Conservation (phyloP, 352 stramenopile genomes). For the Phytophthora fragariae region DNA sequence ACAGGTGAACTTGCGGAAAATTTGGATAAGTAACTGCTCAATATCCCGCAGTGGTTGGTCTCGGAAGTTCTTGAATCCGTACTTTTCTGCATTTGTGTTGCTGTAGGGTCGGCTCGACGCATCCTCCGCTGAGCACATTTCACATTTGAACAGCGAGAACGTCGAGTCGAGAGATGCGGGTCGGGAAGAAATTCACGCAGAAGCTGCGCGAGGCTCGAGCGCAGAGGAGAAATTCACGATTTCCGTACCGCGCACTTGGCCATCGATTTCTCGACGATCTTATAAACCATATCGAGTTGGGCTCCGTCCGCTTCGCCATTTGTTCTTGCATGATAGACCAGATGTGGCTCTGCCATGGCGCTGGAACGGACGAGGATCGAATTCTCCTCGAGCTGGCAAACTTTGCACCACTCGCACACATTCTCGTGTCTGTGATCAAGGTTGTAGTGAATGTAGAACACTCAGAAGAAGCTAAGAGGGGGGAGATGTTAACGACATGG, state of each 20-base stretch:
- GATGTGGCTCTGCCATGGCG: background rate
- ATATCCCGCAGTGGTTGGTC: too few species aligned
- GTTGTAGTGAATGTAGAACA: background rate
- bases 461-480: background rate
- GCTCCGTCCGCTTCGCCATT: background rate
- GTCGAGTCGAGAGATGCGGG: too few species aligned
- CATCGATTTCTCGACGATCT: background rate
- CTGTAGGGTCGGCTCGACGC: too few species aligned
- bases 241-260: background rate
- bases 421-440: background rate
- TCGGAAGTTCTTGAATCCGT: too few species aligned
- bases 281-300: background rate
- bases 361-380: background rate
- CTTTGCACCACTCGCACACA: background rate
- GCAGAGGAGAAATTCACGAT: background rate
- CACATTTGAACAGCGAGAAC: too few species aligned
- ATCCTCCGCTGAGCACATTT: too few species aligned
- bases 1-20: too few species aligned
- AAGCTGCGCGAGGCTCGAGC: conserved; percentile 7
- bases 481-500: background rate
- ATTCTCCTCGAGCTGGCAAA: background rate
- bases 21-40: too few species aligned
- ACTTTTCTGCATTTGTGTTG: too few species aligned
- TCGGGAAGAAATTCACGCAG: conserved; percentile 1
- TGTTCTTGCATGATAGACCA: background rate